Evolutionary conservation across 2,329 filamentous ascomycete species (phyloP), one percentile per base, ranked within the genome.

Genomic region (Xylaria sp.): DNA sequence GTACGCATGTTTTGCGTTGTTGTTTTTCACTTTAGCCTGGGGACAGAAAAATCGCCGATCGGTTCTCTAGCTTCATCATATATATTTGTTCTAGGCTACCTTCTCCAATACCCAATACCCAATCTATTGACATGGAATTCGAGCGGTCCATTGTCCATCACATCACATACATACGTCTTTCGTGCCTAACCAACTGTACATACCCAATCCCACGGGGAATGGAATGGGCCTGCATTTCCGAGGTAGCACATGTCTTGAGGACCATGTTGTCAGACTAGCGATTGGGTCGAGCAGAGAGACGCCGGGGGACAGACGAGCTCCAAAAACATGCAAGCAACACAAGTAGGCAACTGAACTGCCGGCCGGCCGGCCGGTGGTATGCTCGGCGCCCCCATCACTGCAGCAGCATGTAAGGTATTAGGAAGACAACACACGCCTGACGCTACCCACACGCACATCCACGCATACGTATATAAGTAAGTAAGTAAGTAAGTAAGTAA

Each of bases 321-420:
- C 61, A 64, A 57, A 42, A 50, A 42, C 40, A 64, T 58, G 64
- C 60, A 65, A 53, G 68, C 64, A 58, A 58, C 51, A 29, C 54
- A 23, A 64, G 55, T 57, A 50, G 42, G 60, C 35, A 65, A 61
- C 60, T 55, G 51, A 69, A 69, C 66, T 69, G 65, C 64, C 65
- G 60, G 65, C 67, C 64, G 60, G 65, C 67, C 64, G 66, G 68
- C 58, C 60, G 68, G 68, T 54, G 51, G 61, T 70, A 70, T 66
- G 44, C 68, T 68, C 60, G 68, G 65, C 60, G 68, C 50, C 60
- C 64, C 68, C 68, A 51, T 63, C 55, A 53, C 50, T 63, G 60
- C 67, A 66, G 60, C 67, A 66, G 60, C 48, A 66, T 60, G 63
- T 59, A 53, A 10, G 53, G 53, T 37, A 63, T 51, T 44, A 18